Evolutionary conservation across 352 stramenopile genomes (phyloP), one percentile per base, ranked within the genome.

Genomic region (Phytopythium sindhum): DNA sequence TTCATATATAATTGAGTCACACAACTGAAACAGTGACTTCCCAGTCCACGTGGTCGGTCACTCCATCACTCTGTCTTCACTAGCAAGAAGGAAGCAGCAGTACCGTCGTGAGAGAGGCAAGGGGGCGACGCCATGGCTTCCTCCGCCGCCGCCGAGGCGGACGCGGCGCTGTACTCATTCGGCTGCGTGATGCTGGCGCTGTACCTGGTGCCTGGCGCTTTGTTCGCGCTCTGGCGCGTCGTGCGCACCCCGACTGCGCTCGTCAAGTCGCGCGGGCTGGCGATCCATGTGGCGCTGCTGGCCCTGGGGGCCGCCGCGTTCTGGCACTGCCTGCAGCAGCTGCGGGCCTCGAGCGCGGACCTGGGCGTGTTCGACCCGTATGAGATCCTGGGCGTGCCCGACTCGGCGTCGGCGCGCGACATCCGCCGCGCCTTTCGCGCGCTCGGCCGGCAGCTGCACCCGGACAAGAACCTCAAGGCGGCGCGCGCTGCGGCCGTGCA

Each of bases 151-250:
- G 45, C 45, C 57, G 85, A 94, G 72, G 74, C 81, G 21, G 83
- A 94, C 70, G 81, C 71, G 47, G 85, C 85, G 53, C 90, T 94
- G 69, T 92, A 92, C 78, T 86, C 84, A 57, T 95, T 95, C 67
- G 68, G 64, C 26, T 77, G 83, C 64, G 87, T 95, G 47, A 93
- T 95, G 78, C 77, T 93, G 33, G 80, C 69, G 48, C 78, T 93
- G 41, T 95, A 93, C 67, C 74, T 91, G 24, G 74, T 91, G 21
- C 87, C 87, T 0, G 73, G 81, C 26, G 63, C 54, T 31, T 54
- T 91, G 41, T 86, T 88, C 60, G 82, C 78, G 51, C 61, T 78
- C 23, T 88, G 78, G 63, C 72, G 81, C 42, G 59, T 90, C 6
- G 21, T 80, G 14, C 72, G 72, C 35, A 66, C 73, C 26, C 84